Evolutionary conservation across 2,329 filamentous ascomycete species (phyloP).

Genomic region (Scedosporium minutisporum): DNA sequence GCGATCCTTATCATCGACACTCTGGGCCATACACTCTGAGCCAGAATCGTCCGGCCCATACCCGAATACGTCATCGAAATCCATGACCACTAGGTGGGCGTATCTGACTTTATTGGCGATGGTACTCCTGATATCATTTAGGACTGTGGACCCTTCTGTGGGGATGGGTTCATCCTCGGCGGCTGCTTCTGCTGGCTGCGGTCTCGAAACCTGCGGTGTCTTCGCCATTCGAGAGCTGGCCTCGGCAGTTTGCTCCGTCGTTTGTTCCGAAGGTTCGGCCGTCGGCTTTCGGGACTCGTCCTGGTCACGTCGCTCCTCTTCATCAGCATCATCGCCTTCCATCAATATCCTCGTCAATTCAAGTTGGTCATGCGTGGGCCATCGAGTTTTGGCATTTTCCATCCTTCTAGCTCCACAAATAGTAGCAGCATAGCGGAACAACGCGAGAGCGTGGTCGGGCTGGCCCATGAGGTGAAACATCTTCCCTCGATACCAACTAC

Average conservation of each 20-base stretch:
- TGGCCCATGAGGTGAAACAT: slow-evolving; percentile 6
- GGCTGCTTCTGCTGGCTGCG: background rate
- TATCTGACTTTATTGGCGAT: background rate
- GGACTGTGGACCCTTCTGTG: background rate
- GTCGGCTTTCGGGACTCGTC: background rate
- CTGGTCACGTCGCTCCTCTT: background rate
- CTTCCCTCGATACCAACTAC: slow-evolving; percentile 5
- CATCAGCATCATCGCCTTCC: background rate
- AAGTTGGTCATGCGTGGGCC: slow-evolving; percentile 2
- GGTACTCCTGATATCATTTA: background rate
- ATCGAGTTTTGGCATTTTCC: slow-evolving; percentile 3
- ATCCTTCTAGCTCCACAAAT: slow-evolving; percentile 2
- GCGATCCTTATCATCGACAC: background rate
- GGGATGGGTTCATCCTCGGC: background rate
- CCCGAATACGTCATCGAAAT: background rate
- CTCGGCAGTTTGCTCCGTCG: background rate
- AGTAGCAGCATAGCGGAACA: background rate
- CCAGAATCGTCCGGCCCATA: background rate
- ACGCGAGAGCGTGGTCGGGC: background rate
- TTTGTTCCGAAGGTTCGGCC: background rate
- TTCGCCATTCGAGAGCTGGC: background rate
- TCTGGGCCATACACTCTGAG: background rate
- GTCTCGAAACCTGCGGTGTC: background rate
- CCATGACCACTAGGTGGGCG: background rate
- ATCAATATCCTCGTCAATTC: slow-evolving; percentile 1